Base-by-base conservation (phyloP, 768 basidiomycete genomes). In the Fomitopsis pulvina region DNA sequence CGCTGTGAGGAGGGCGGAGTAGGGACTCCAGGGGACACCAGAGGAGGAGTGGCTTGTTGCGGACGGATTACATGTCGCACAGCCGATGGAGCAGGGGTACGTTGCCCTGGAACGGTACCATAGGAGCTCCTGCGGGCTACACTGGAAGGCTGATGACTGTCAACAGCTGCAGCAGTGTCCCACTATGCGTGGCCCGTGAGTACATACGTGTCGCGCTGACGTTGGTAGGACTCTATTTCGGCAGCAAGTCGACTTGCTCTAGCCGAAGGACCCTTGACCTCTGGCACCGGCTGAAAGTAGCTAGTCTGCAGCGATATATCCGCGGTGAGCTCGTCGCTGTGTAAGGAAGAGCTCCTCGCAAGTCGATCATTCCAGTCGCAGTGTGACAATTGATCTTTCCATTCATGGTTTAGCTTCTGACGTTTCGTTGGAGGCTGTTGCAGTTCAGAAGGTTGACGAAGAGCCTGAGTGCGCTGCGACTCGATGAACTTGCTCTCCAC, bases 311-410 rank as follows among this genome's bases (percentile, higher is more conserved):
- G n/a, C n/a, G n/a, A n/a, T n/a, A n/a, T n/a, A n/a, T n/a, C n/a
- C n/a, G n/a, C n/a, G 85, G 84, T 20, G 18, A 83, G 65, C 47
- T 78, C 68, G 4, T 83, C 80, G 51, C 37, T 49, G 16, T 47
- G 29, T 16, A 47, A 22, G 11, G 29, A 44, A 28, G 39, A 77
- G 73, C 47, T 73, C 68, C 43, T 58, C 41, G 22, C 65, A 54
- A 32, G 61, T 53, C 14, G 51, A 44, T 16, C 62, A 58, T 10
- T 54, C 53, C n/a, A 65, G 56, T 37, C 34, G 5, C n/a, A n/a
- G n/a, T n/a, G n/a, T n/a, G n/a, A 5, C 34, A 16, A 5, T 16
- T 37, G 64, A 41, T 26, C 24, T 52, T 44, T 64, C 67, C 75
- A 76, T 53, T 74, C 71, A 43, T 65, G 62, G 16, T 67, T 63